Percentiles rank a stretch among this genome's conserved stretches.
These are phyloP conservation scores for Geotrichum phurueaensis DNA, from an alignment of 1,139 yeast species.

Conservation along the genomic window DNA sequence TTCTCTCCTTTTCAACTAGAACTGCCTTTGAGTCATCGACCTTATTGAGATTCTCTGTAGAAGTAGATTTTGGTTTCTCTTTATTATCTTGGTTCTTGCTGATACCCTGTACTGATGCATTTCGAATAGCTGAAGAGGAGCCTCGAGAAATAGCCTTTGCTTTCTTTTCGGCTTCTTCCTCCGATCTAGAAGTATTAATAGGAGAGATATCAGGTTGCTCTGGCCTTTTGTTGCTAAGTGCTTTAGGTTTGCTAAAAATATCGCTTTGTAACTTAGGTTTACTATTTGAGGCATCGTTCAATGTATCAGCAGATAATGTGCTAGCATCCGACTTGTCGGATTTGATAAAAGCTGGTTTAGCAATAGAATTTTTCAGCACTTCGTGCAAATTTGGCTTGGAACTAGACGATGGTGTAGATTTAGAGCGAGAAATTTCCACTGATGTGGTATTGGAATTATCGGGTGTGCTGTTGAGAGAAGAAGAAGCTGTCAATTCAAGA, in stretches of 20 bases:
- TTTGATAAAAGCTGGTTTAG: not conserved
- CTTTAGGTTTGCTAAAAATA: not conserved
- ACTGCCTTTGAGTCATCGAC: not conserved
- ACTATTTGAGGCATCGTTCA: not conserved
- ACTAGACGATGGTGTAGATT: not conserved
- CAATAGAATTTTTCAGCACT: not conserved
- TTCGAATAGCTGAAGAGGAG: not conserved
- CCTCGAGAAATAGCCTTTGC: not conserved
- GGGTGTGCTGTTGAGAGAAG: not conserved
- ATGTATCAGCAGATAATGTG: not conserved
- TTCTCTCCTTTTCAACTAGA: not conserved
- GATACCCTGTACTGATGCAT: not conserved
- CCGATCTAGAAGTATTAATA: not conserved
- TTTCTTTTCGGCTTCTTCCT: not conserved
- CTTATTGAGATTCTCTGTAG: not conserved
- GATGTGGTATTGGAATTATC: not conserved
- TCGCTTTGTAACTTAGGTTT: not conserved
- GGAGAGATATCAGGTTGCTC: not conserved
- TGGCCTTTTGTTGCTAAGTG: not conserved
- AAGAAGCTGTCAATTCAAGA: not conserved
- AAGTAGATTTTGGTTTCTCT: not conserved
- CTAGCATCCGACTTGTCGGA: not conserved
- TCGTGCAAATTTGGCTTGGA: not conserved
- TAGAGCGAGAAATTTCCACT: not conserved
- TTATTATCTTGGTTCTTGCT: not conserved